phyloP scores from a whole-genome alignment of 768 basidiomycete species.

The Astraeus odoratus region DNA sequence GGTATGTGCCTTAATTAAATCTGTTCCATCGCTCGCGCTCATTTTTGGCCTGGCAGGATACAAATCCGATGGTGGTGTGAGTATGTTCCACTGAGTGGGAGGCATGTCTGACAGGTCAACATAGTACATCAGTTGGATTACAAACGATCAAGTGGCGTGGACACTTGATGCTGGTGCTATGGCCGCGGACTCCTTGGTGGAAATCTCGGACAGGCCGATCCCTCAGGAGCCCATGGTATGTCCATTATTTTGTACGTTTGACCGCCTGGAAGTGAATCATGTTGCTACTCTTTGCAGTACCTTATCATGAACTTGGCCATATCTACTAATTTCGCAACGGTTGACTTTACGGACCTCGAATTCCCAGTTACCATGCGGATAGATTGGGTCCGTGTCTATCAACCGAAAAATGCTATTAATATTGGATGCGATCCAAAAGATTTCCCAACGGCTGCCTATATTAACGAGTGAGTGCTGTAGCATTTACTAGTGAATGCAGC shows the following conservation, averaged over 20 bases:
- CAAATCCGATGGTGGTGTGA: constrained; percentile 39
- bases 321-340: constrained; percentile 68
- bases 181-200: constrained; percentile 44
- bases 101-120: constrained; percentile 3
- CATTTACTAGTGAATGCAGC: not conserved
- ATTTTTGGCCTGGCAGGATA: constrained; percentile 13
- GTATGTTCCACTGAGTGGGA: constrained; percentile 16
- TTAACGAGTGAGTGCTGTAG: constrained; percentile 46
- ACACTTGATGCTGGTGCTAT: constrained; percentile 59
- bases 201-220: constrained; percentile 64
- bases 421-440: constrained; percentile 78
- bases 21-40: not conserved
- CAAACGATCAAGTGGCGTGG: constrained; percentile 58
- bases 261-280: not conserved
- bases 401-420: constrained; percentile 60
- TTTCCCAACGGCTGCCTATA: constrained; percentile 80
- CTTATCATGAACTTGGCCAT: constrained; percentile 83
- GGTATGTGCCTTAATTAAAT: constrained; percentile 30
- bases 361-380: constrained; percentile 74
- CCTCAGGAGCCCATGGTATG: constrained; percentile 80
- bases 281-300: constrained; percentile 49
- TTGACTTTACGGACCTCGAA: constrained; percentile 62
- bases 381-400: constrained; percentile 91
- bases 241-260: not conserved
- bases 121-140: constrained; percentile 78